Evolutionary conservation across 78 protist species (phyloP), one percentile per base, ranked within the genome.

Genomic region (Cavenderia fasciculata): DNA sequence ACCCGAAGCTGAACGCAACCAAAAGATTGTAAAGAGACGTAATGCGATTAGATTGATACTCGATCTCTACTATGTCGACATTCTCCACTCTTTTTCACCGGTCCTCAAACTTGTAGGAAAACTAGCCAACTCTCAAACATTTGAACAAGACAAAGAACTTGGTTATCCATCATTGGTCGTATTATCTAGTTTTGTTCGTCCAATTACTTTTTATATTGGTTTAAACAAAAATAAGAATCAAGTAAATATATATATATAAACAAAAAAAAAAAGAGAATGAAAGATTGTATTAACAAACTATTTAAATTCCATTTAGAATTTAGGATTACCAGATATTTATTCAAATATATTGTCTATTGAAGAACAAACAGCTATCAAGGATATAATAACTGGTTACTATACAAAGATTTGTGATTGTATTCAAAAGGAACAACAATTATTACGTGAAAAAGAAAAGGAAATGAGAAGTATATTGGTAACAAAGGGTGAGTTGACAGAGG

Each of bases 401-500:
- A 69, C 51, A 41, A 44, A 36, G 16, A 14, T 66, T 6, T 29
- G 65, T 51, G 73, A 65, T 11, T 79, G 49, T 41, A 25, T 79
- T 25, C 54, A 38, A 25, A 66, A 66, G 31, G 88, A 79, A 41
- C 72, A 79, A 65, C 34, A 85, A 71, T 27, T 44, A 41, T 33
- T 74, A 27, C 57, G 76, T 25, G 92, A 86, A 19, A 70, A 69
- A n/a, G 86, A 86, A 47, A 86, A 86, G 51, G 92, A 75, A 54
- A 71, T 86, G 18, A 86, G 71, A 41, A 41, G 21, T 33, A 41
- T 71, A 3, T 59, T 59, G 75, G 29, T 29, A 41, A 71, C 59
- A 12, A 86, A 86, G 43, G 94, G 94, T 49, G 94, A 88, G 40
- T 73, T 88, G 33, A 63, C 94, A 59, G 87, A 47, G 41, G 44